Evolutionary conservation across 345 rosid species (phyloP).

Genomic region (Melastoma malabathricum): DNA sequence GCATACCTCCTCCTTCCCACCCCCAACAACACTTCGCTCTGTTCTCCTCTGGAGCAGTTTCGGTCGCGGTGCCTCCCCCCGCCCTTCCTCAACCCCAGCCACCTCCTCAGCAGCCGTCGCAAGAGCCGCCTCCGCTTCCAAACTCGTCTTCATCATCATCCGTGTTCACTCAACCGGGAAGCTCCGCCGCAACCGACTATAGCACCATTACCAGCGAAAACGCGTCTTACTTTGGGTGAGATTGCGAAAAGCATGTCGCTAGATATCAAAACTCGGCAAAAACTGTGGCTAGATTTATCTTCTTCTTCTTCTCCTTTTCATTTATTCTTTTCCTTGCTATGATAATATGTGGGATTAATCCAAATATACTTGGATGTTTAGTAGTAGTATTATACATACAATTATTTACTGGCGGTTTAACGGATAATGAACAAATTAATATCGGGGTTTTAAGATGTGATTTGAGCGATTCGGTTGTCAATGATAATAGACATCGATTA

Average conservation of each 20-base stretch:
- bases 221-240: conserved; percentile 56
- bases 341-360: no score
- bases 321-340: no score
- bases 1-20: conserved; percentile 28
- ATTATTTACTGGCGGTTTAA: no score
- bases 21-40: conserved; percentile 32
- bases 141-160: conserved; percentile 46
- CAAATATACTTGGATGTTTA: no score
- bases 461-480: not conserved
- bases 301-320: no score
- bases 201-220: conserved; percentile 53
- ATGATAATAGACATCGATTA: not conserved
- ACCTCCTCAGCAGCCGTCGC: conserved; percentile 14
- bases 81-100: conserved; percentile 19
- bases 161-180: conserved; percentile 28
- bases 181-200: conserved; percentile 23
- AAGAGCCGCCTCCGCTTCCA: conserved; percentile 17
- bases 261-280: conserved; percentile 1
- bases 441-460: no score
- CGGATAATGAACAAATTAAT: no score
- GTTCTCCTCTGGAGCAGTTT: conserved; percentile 43
- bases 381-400: no score
- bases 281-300: no score
- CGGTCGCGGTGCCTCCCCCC: conserved; percentile 37
- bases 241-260: not conserved